Base-by-base conservation (phyloP, 2,329 filamentous ascomycete genomes). In the Corynespora cassiicola region DNA sequence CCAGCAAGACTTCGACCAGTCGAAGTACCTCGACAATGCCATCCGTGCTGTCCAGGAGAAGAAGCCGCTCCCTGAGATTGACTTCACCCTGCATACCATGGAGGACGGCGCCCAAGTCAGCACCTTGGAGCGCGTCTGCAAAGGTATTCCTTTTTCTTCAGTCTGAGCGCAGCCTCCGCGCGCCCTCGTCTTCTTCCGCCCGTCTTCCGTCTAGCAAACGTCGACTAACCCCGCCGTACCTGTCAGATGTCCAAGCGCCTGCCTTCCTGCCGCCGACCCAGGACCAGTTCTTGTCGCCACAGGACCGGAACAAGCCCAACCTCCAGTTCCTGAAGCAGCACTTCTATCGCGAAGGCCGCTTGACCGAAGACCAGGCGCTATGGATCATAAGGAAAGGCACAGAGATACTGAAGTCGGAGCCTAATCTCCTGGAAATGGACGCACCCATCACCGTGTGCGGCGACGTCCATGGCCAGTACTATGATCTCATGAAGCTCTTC, bases 401-500 rank as follows among this genome's bases (percentile, higher is more conserved):
- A 39, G 88, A 96, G 69, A 75, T 99, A 33, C 79, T 99, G 61
- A 87, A 86, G 64, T 79, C 86, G 47, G 94, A 99, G 75, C 92
- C 94, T 52, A 99, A 97, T 71, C 78, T 99, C 52, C 80, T 99
- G 55, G 94, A 99, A 78, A 99, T 99, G 94, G 94, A 99, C 71
- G 94, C 94, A 25, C 94, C 94, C 46, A 99, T 99, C 66, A 99
- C 94, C 7, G 94, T 99, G 33, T 99, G 94, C 63, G 94, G 94
- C 66, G 94, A 99, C 65, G 91, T 99, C 37, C 94, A 99, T 72
- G 94, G 94, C 55, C 94, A 99, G 75, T 99, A 97, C 76, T 99
- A 96, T 71, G 94, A 99, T 71, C 75, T 99, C 66, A 99, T 99
- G 94, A 99, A 99, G 78, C 80, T 99, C 21, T 99, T 99, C 63